A percentile compares a stretch with the other conserved stretches of the same genome.
phyloP scores from a whole-genome alignment of 2,329 filamentous ascomycete species.

The Tolypocladium tropicale region DNA sequence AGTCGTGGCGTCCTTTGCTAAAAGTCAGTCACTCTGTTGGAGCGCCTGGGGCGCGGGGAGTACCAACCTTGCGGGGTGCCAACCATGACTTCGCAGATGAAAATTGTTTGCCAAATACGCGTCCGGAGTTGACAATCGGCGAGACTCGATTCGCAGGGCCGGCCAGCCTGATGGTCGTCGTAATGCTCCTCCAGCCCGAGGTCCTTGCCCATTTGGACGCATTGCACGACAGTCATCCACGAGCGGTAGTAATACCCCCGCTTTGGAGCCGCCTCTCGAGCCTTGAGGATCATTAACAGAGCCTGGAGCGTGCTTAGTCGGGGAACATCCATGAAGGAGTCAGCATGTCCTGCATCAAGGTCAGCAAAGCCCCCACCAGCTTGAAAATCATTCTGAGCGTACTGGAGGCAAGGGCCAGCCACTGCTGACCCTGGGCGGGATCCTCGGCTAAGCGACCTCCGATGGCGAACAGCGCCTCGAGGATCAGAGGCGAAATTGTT shows the following conservation, averaged over 20 bases:
- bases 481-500: constrained; percentile 77
- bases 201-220: constrained; percentile 88
- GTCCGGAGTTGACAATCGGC: constrained; percentile 77
- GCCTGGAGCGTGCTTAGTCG: constrained; percentile 87
- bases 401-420: constrained; percentile 86
- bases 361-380: neutral
- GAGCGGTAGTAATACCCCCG: constrained; percentile 94
- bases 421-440: constrained; percentile 75
- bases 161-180: constrained; percentile 63
- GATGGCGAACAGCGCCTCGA: constrained; percentile 88
- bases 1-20: constrained; percentile 61
- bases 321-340: constrained; percentile 88
- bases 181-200: constrained; percentile 81
- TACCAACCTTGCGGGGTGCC: constrained; percentile 75
- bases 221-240: constrained; percentile 91
- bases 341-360: constrained; percentile 60
- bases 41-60: neutral
- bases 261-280: constrained; percentile 82
- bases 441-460: constrained; percentile 76
- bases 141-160: constrained; percentile 55
- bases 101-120: constrained; percentile 81
- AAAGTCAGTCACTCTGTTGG: constrained; percentile 5
- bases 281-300: constrained; percentile 77
- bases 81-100: constrained; percentile 83
- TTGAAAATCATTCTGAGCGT: constrained; percentile 13